Evolutionary conservation across 164 flowering plant genomes (phyloP), one percentile per base, ranked within the genome.

Genomic region (Nymphaea colorata): DNA sequence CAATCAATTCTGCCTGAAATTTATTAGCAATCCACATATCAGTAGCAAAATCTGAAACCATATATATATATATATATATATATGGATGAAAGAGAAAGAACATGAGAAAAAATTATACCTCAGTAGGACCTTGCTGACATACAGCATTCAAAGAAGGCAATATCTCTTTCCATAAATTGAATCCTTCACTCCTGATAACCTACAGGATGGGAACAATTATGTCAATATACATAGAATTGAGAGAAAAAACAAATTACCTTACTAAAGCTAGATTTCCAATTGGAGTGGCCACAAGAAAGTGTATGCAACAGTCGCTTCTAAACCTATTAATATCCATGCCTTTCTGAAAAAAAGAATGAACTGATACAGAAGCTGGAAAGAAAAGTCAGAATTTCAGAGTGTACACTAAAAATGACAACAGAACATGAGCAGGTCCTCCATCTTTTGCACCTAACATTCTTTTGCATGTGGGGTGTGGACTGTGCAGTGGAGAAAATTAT

Each of bases 161-260:
- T 68, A 92, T 78, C 73, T 87, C 93, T 75, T 83, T 83, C 96
- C 92, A 92, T 5, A 92, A 69, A 70, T 68, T 76, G 55, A 76
- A 51, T 47, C 92, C 96, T 82, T 95, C 99, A 82, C 97, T 88
- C 73, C 98, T 82, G 66, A 90, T 89, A 66, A 95, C 90, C 99
- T 95, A 87, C 7, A 76, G 67, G 44, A 4, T 45, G 70, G 59
- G 53, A 8, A 47, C 69, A 67, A 67, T 53, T 57, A 11, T 63
- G 44, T 6, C 10, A 55, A 16, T 55, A 55, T 55, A 55, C 10
- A n/a, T n/a, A 8, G 16, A 55, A 2, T 55, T 8, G 36, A 25
- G 36, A 25, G 36, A 25, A 25, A 25, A 25, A 25, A 25, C 36
- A 25, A 25, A 25, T 25, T 25, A 25, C 36, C 36, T 25, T 25